Evolutionary conservation across 768 basidiomycete genomes (phyloP), one percentile per base, ranked within the genome.

Genomic region (Suillus decipiens): DNA sequence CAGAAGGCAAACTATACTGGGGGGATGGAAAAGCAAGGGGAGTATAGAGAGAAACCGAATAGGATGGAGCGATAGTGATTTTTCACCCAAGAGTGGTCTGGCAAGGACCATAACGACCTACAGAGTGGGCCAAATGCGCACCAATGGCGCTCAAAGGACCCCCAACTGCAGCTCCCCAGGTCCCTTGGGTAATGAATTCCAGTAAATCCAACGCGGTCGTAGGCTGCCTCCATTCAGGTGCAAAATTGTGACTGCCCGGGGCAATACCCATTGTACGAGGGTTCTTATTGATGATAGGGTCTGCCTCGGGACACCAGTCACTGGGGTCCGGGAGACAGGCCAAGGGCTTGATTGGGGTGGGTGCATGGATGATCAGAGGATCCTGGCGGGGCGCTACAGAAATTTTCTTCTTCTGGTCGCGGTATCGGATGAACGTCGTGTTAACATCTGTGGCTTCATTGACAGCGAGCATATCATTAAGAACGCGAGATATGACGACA

Each of bases 301-400:
- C 75, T 50, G 67, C 68, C 50, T 69, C 56, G 1, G 75, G 75
- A 50, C 70, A 74, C 75, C 74, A 75, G 61, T 70, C 70, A 24
- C 43, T 41, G 9, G 64, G 31, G 22, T 63, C 60, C 36, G 70
- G 63, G 11, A 71, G 41, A 57, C 58, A 53, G 34, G 63, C 42
- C 22, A 45, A 60, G 51, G 57, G 56, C 31, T 56, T 64, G n/a
- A 66, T 33, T 15, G 67, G 64, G 19, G 65, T 68, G 7, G 71
- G 67, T 34, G 65, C 63, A 17, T 67, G 31, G 34, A 67, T 62
- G 48, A 65, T 64, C 33, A 59, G 19, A 31, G 59, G 22, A 14
- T 37, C 59, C 39, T 55, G 57, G n/a, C 3, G 56, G 37, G 37
- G 37, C 19, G 28, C 24, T 17, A 15, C 55, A 11, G 24, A 15